Evolutionary conservation across 2,329 filamentous ascomycete genomes (phyloP).

Genomic region (Lasiodiplodia sp.): DNA sequence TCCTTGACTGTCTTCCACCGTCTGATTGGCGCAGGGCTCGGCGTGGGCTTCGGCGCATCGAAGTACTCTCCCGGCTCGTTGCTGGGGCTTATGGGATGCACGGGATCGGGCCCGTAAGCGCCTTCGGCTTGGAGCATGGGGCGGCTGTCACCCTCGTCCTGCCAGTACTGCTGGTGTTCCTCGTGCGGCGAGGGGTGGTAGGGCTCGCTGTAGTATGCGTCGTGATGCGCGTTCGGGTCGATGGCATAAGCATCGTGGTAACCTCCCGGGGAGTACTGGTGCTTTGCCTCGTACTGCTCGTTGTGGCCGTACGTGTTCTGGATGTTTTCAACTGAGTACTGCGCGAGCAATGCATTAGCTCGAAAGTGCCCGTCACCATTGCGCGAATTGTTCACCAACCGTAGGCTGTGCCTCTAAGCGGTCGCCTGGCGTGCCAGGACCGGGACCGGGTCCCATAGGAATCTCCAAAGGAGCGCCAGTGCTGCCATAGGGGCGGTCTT

Average conservation of each 20-base stretch:
- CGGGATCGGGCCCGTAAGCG: constrained; percentile 68
- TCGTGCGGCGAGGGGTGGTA: constrained; percentile 75
- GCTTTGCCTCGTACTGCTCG: constrained; percentile 64
- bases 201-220: constrained; percentile 83
- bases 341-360: constrained; percentile 29
- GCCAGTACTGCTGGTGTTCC: constrained; percentile 62
- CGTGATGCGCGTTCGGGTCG: constrained; percentile 84
- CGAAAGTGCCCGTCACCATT: constrained; percentile 27
- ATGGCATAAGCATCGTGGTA: constrained; percentile 63
- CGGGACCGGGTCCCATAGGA: constrained; percentile 66
- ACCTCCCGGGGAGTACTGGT: constrained; percentile 52
- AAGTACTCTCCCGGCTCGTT: constrained; percentile 40
- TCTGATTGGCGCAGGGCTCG: constrained; percentile 71
- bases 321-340: constrained; percentile 77
- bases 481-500: constrained; percentile 72
- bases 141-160: constrained; percentile 73
- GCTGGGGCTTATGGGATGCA: constrained; percentile 47
- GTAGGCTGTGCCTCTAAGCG: constrained; percentile 83
- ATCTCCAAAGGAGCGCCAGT: constrained; percentile 67
- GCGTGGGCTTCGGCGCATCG: constrained; percentile 55
- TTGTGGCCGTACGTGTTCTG: constrained; percentile 68
- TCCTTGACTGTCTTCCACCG: constrained; percentile 99
- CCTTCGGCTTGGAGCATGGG: constrained; percentile 77
- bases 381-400: constrained; percentile 59
- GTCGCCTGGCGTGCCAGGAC: constrained; percentile 70